Percentiles rank a stretch among this genome's conserved stretches.
Evolutionary conservation across 2,329 filamentous ascomycete genomes (phyloP).

Genomic region (Fusarium domesticum): DNA sequence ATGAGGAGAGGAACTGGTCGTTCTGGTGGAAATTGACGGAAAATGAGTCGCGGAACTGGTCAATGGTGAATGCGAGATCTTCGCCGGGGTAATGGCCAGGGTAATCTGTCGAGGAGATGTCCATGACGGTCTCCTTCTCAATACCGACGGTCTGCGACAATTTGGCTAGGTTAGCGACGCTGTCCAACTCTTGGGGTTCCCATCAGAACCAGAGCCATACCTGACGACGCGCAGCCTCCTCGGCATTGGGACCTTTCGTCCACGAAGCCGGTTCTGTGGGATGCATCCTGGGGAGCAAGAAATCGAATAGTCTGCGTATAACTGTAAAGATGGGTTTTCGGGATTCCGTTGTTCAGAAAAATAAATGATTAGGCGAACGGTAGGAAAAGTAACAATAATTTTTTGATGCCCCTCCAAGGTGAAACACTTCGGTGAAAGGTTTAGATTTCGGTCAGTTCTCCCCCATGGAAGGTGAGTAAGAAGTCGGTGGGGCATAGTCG

Average conservation of each 20-base stretch:
- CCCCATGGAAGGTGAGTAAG: not conserved
- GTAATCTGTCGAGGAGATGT: slow-evolving; percentile 87
- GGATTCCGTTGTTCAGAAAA: too few relatives aligned
- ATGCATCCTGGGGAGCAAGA: slow-evolving; percentile 34
- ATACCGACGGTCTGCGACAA: slow-evolving; percentile 71
- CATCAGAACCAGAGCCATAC: too few relatives aligned
- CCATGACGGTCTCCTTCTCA: slow-evolving; percentile 84
- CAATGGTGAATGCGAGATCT: slow-evolving; percentile 74
- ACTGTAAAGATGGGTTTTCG: too few relatives aligned
- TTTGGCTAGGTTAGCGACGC: slow-evolving; percentile 10
- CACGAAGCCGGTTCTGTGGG: slow-evolving; percentile 35
- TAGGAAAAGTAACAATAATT: slow-evolving; percentile 26
- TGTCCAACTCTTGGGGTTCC: too few relatives aligned
- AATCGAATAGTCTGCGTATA: not conserved
- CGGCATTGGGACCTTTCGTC: slow-evolving; percentile 44
- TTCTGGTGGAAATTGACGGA: slow-evolving; percentile 82
- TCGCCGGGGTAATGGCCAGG: slow-evolving; percentile 89
- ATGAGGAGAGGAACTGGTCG: slow-evolving; percentile 71
- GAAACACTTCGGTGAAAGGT: slow-evolving; percentile 9
- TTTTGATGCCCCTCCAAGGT: slow-evolving; percentile 32
- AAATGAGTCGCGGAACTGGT: slow-evolving; percentile 68
- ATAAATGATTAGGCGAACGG: too few relatives aligned
- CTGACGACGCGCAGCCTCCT: slow-evolving; percentile 61
- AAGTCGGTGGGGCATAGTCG: not conserved
- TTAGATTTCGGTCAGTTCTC: slow-evolving; percentile 3